Percentiles rank a stretch among this genome's conserved stretches.
These are phyloP conservation scores for Fusarium sp. DNA, from an alignment of 2,329 filamentous ascomycete genomes.

Conservation along the genomic window DNA sequence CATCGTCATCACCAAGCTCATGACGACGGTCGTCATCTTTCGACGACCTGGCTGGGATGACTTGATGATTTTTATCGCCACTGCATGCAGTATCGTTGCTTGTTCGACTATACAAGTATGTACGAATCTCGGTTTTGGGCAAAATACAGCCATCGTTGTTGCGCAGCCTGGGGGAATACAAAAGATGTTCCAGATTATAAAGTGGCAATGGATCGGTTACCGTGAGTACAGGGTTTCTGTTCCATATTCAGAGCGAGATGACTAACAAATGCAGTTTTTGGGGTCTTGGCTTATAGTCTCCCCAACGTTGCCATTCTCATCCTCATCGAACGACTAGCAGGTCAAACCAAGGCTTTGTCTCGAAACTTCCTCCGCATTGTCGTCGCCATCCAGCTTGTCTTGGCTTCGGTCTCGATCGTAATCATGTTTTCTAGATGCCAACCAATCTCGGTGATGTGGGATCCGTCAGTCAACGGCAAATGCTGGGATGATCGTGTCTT, in stretches of 20 bases:
- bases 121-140: slow-evolving; percentile 11
- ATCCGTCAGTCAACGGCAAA: not conserved
- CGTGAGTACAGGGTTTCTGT: not conserved
- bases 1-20: slow-evolving; percentile 7
- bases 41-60: slow-evolving; percentile 25
- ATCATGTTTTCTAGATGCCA: slow-evolving; percentile 20
- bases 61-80: slow-evolving; percentile 13
- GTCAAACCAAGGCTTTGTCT: slow-evolving; percentile 6
- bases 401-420: slow-evolving; percentile 4
- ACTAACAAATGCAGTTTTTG: slow-evolving; percentile 8
- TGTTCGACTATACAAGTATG: slow-evolving; percentile 13
- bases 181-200: not conserved
- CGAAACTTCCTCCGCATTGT: slow-evolving; percentile 8
- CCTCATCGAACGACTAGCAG: slow-evolving; percentile 27
- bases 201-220: slow-evolving; percentile 13
- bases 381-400: slow-evolving; percentile 7
- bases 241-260: fast-evolving
- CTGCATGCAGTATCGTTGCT: slow-evolving; percentile 18
- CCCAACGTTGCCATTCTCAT: slow-evolving; percentile 34
- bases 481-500: slow-evolving; percentile 23
- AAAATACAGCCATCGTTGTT: slow-evolving; percentile 10
- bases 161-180: not conserved
- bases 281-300: slow-evolving; percentile 24
- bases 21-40: slow-evolving; percentile 14
- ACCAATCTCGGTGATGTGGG: slow-evolving; percentile 2